phyloP scores from a whole-genome alignment of 2,329 filamentous ascomycete genomes.

The Ceratocystis lukuohia region DNA sequence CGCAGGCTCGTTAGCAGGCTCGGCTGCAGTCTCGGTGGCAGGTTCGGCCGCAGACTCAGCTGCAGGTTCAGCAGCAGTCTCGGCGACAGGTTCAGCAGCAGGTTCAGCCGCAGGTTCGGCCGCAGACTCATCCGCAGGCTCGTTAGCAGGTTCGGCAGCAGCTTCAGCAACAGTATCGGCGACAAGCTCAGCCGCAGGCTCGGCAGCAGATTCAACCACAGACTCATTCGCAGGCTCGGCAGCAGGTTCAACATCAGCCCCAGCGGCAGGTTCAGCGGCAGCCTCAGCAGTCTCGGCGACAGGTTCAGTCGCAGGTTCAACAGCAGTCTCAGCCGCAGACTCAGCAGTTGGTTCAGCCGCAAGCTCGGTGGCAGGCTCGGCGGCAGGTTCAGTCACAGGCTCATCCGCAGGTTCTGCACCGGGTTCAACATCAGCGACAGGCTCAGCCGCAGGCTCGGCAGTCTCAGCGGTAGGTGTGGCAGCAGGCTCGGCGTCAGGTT shows the following conservation, averaged over 20 bases:
- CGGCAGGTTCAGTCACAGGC: no score
- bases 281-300: no score
- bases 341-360: slow-evolving; percentile 1
- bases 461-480: no score
- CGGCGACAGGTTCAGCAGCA: no score
- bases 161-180: background rate
- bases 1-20: background rate
- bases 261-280: no score
- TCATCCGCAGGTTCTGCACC: background rate
- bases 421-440: no score
- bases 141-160: background rate
- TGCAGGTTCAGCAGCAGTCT: background rate
- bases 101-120: background rate
- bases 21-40: no score
- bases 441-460: no score
- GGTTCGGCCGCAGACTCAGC: background rate
- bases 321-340: background rate
- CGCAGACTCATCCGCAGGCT: background rate
- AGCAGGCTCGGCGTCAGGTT: no score
- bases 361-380: background rate
- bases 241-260: no score
- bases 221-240: background rate
- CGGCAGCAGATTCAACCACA: background rate
- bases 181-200: background rate
- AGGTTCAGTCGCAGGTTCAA: background rate